These are phyloP conservation scores for Exophiala calicioides DNA, from an alignment of 2,329 filamentous ascomycete species.

Conservation along the genomic window DNA sequence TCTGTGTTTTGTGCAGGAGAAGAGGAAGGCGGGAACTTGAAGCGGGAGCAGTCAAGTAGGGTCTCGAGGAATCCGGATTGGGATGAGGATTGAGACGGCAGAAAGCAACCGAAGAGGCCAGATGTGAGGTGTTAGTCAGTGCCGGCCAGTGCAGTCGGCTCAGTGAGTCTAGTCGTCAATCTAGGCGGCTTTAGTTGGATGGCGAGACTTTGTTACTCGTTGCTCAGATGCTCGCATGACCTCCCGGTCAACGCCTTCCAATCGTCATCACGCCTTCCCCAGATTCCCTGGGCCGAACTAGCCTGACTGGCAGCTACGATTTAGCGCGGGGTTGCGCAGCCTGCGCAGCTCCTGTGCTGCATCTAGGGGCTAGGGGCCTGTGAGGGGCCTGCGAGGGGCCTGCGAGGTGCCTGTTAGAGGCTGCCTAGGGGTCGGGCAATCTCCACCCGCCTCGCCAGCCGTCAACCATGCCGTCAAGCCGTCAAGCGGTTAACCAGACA, in stretches of 20 bases:
- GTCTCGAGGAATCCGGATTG: conserved; percentile 1
- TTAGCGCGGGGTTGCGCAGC: conserved; percentile 20
- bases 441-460: too few species aligned
- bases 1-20: too few species aligned
- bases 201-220: neutral
- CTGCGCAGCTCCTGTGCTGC: too few species aligned
- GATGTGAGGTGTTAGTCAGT: conserved; percentile 2
- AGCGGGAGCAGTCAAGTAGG: conserved; percentile 5
- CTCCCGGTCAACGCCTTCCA: conserved; percentile 10
- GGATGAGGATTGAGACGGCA: too few species aligned
- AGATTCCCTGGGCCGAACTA: conserved; percentile 16
- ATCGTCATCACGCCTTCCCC: conserved; percentile 24
- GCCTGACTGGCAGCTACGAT: conserved; percentile 5
- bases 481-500: too few species aligned
- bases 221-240: conserved; percentile 25
- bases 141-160: neutral
- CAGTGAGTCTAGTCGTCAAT: conserved; percentile 1
- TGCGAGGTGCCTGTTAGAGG: too few species aligned
- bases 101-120: conserved; percentile 6
- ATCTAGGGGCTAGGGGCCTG: too few species aligned
- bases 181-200: neutral
- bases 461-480: too few species aligned
- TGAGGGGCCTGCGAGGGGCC: too few species aligned
- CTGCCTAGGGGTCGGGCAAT: too few species aligned
- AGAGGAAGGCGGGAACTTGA: conserved; percentile 1